Base-by-base conservation (phyloP, 2,329 filamentous ascomycete genomes). In the Beauveria pseudobassiana region DNA sequence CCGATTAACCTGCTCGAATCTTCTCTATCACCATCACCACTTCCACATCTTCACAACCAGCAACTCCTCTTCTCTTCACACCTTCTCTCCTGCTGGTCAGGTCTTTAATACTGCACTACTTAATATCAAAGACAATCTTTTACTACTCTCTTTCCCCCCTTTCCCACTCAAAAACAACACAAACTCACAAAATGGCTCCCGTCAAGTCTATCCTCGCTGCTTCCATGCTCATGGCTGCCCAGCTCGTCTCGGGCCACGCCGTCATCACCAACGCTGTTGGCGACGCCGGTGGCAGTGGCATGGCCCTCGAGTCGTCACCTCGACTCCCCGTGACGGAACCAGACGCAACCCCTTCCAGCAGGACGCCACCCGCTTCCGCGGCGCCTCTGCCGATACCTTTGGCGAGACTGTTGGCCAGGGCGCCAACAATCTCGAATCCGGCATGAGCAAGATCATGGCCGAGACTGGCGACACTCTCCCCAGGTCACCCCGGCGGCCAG, bases 321-420 rank as follows among this genome's bases (percentile, higher is more conserved):
- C 67, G 66, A 87, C 84, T 56, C 84, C 85, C 46, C 84, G 85
- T 64, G 83, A 86, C 65, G 85, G 85, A 46, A 86, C 84, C 24
- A 71, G 75, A 14, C 80, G 85, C 63, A 74, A 79, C 55, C 85
- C 85, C 51, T 87, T 87, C 77, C 85, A 88, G 74, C 80, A 82
- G 65, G 86, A 88, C 66, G 78, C 79, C 56, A 88, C 85, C 58
- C 82, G 83, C 61, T 88, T 88, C 80, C 75, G 76, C 59, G 82
- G 82, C 46, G 75, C 74, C 45, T 72, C 78, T 16, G 81, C 78
- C 14, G 77, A 79, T 45, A 78, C 78, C 26, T 78, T 84, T 66
- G 83, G 85, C 64, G 81, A 86, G 77, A 87, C 85, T 14, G 71
- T 87, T 60, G 79, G 73, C 24, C 78, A 69, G 61, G 85, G 85